phyloP scores from a whole-genome alignment of 768 basidiomycete species.

The Trametes gibbosa region DNA sequence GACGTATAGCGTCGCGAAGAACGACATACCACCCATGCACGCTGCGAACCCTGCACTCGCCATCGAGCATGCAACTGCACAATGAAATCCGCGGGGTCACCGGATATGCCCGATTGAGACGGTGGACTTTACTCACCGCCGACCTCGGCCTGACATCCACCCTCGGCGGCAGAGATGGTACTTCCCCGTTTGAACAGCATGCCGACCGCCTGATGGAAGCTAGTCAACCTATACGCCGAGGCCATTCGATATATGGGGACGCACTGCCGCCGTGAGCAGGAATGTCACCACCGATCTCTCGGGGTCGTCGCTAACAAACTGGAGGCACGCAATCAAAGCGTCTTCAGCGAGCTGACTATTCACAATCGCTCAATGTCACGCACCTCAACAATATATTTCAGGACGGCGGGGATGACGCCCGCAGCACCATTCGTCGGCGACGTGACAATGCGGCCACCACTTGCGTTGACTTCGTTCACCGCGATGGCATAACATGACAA shows the following conservation, averaged over 20 bases:
- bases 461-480: constrained; percentile 93
- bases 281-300: constrained; percentile 89
- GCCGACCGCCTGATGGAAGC: constrained; percentile 63
- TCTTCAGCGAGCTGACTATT: background rate
- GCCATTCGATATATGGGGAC: constrained; percentile 25
- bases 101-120: background rate
- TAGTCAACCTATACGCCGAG: background rate
- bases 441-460: constrained; percentile 92
- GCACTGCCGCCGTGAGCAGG: constrained; percentile 80
- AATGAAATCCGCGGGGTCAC: background rate
- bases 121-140: constrained; percentile 53
- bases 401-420: constrained; percentile 88
- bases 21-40: constrained; percentile 77
- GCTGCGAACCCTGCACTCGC: constrained; percentile 92
- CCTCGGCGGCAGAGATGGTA: constrained; percentile 94
- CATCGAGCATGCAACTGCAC: constrained; percentile 89
- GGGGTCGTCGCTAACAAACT: constrained; percentile 90
- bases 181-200: constrained; percentile 98
- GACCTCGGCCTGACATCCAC: constrained; percentile 93
- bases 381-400: constrained; percentile 88
- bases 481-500: constrained; percentile 92
- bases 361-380: constrained; percentile 4
- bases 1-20: background rate
- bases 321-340: background rate
- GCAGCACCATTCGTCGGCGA: constrained; percentile 93